phyloP scores from a whole-genome alignment of 164 flowering plant species.

The Malania oleifera region DNA sequence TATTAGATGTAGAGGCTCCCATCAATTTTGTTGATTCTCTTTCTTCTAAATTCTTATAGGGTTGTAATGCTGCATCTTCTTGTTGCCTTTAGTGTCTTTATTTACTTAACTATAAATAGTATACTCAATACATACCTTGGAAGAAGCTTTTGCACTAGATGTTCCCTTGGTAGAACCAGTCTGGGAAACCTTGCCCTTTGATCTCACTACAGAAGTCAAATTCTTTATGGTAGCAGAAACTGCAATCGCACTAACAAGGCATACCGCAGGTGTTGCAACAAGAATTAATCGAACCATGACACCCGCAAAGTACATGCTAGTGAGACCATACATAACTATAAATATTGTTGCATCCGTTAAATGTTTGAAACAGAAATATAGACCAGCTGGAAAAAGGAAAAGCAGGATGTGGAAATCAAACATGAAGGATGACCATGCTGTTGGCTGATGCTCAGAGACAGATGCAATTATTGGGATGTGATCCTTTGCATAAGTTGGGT shows the following conservation, averaged over 20 bases:
- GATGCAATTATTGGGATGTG: constrained; percentile 98
- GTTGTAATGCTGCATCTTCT: too few relatives aligned
- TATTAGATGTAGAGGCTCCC: too few relatives aligned
- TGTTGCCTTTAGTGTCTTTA: too few relatives aligned
- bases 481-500: constrained; percentile 99
- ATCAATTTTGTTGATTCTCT: too few relatives aligned
- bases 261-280: constrained; percentile 98
- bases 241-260: constrained; percentile 95
- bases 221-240: constrained; percentile 96
- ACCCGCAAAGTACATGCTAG: constrained; percentile 99
- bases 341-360: constrained; percentile 95
- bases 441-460: constrained; percentile 99
- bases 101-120: too few relatives aligned
- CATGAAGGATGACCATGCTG: constrained; percentile 99
- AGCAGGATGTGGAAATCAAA: constrained; percentile 95
- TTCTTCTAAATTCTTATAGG: too few relatives aligned
- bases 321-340: constrained; percentile 94
- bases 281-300: constrained; percentile 99
- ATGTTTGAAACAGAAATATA: constrained; percentile 96
- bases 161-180: constrained; percentile 48
- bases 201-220: constrained; percentile 58
- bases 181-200: constrained; percentile 48
- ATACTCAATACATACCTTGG: constrained; percentile 54
- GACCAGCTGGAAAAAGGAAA: constrained; percentile 94
- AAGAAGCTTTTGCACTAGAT: constrained; percentile 42